Base-by-base conservation (phyloP, 441 rosid genomes). In the Euphorbia schlechtendalii region DNA sequence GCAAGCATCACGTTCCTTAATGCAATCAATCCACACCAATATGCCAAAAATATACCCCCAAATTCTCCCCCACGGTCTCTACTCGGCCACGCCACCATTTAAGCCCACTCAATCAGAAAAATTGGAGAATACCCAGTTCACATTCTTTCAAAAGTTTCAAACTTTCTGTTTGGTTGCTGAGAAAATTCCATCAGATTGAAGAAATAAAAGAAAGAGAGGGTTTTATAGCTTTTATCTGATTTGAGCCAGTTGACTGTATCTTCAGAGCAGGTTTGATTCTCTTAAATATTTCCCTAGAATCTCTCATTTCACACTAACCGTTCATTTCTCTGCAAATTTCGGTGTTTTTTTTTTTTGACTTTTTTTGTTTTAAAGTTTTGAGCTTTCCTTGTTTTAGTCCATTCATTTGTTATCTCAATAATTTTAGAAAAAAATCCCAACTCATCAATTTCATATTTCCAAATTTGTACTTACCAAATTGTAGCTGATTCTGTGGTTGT, bases 91-190 rank as follows among this genome's bases (percentile, higher is more conserved):
- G 21, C 66, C 57, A 34, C 45, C 46, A 5, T 28, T n/a, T 46
- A 21, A 41, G 22, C 18, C 38, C 65, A 60, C 63, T 34, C 14
- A 58, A 57, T 12, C 25, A 14, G 4, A 28, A 32, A 56, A 30
- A 28, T 6, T 27, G 28, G 13, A 34, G 63, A 60, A 54, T 5
- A 25, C 15, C 28, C 58, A 24, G 58, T 25, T 54, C 32, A 24
- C 1, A 48, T 0, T 40, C 11, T 12, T 20, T 57, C 56, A 12
- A 9, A 0, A 55, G 12, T 28, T 56, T 40, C 18, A 7, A 7
- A 56, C 64, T 58, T 45, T 27, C 55, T 41, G 53, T 27, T 65
- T 55, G 38, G 59, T 55, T 40, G 40, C 48, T n/a, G 17, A 59
- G 56, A 66, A 46, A 18, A 12, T 64, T 55, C 48, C 0, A 11